Evolutionary conservation across 164 flowering plant species (phyloP).

Genomic region (Buxus sempervirens): DNA sequence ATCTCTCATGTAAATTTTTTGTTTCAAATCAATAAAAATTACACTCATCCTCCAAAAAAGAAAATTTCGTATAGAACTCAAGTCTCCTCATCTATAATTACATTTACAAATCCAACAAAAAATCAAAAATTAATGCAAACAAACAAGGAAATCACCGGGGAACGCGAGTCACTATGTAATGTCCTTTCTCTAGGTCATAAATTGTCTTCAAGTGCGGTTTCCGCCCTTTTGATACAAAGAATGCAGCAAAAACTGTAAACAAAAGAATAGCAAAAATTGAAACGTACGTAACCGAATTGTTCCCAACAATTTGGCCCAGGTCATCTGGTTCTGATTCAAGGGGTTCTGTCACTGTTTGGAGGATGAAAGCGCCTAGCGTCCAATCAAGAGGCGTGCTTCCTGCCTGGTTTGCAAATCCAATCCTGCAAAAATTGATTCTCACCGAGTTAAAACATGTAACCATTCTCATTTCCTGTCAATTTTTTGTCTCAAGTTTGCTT

Average conservation of each 20-base stretch:
- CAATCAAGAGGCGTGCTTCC: constrained; percentile 37
- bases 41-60: too few relatives aligned
- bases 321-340: constrained; percentile 24
- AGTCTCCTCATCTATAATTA: constrained; percentile 13
- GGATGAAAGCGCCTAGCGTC: constrained; percentile 52
- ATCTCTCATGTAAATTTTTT: too few relatives aligned
- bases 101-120: constrained; percentile 9
- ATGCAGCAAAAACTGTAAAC: constrained; percentile 32
- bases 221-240: constrained; percentile 32
- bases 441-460: too few relatives aligned
- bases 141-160: constrained; percentile 36
- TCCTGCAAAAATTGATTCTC: constrained; percentile 25
- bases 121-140: not conserved
- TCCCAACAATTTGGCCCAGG: constrained; percentile 24
- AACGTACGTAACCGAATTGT: constrained; percentile 31
- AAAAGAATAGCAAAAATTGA: constrained; percentile 39
- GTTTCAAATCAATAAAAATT: too few relatives aligned
- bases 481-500: too few relatives aligned
- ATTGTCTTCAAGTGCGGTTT: constrained; percentile 50
- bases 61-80: too few relatives aligned
- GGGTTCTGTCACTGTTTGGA: constrained; percentile 32
- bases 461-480: too few relatives aligned
- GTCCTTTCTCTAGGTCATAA: constrained; percentile 57
- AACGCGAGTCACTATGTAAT: constrained; percentile 35
- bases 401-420: constrained; percentile 31